These are phyloP conservation scores for Mayamaea pseudoterrestris DNA, from an alignment of 108 stramenopile species.

Conservation along the genomic window DNA sequence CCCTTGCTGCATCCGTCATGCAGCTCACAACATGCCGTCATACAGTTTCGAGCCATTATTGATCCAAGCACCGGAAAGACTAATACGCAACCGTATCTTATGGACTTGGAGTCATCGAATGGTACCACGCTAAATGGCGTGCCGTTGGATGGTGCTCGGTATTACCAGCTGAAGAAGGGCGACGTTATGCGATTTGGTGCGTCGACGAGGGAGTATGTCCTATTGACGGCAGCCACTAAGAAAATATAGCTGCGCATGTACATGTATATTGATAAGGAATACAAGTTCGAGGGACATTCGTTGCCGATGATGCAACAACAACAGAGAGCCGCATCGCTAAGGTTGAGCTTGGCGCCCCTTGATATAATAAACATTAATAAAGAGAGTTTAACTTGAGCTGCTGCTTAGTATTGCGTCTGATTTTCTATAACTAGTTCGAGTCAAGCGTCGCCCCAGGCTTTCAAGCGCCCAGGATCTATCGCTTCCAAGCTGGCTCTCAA, in stretches of 20 bases:
- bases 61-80: constrained; percentile 14
- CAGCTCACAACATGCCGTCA: constrained; percentile 92
- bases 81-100: constrained; percentile 82
- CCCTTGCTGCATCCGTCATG: constrained; percentile 71
- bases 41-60: constrained; percentile 84
- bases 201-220: constrained; percentile 88
- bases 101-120: constrained; percentile 96
- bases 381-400: too few relatives aligned
- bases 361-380: too few relatives aligned
- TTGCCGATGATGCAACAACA: too few relatives aligned
- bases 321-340: too few relatives aligned
- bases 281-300: too few relatives aligned
- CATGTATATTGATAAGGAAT: too few relatives aligned
- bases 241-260: too few relatives aligned
- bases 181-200: constrained; percentile 87
- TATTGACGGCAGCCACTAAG: constrained; percentile 75
- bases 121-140: constrained; percentile 91
- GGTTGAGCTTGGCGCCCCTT: too few relatives aligned
- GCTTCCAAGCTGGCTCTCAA: not conserved
- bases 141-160: constrained; percentile 79
- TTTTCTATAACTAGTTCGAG: too few relatives aligned
- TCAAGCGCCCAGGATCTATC: constrained; percentile 1
- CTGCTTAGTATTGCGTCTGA: too few relatives aligned
- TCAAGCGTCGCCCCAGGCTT: constrained; percentile 1
- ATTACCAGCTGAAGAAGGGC: constrained; percentile 86